Conservation (phyloP, 495 filamentous ascomycete genomes). For the Cercophora newfieldiana region DNA sequence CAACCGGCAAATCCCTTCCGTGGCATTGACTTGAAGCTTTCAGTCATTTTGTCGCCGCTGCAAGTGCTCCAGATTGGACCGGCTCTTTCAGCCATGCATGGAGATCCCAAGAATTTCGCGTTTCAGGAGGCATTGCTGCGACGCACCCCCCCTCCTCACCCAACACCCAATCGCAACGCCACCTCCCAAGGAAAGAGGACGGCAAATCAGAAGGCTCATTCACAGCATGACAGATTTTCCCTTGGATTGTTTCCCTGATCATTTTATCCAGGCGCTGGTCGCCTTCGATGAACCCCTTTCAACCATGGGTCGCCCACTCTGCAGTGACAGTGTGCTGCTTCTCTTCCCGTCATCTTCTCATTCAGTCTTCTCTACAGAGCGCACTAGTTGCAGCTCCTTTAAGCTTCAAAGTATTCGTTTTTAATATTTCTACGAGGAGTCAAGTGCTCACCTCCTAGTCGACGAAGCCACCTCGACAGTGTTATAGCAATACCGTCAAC, state of each 20-base stretch:
- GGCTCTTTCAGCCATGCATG: constrained; percentile 21
- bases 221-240: constrained; percentile 16
- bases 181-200: background rate
- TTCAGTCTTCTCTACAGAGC: constrained; percentile 24
- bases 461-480: background rate
- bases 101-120: constrained; percentile 17
- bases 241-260: constrained; percentile 24
- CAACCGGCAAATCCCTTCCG: background rate
- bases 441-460: background rate
- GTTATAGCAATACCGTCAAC: constrained; percentile 8
- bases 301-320: constrained; percentile 16
- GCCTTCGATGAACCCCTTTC: constrained; percentile 24
- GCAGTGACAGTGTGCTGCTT: constrained; percentile 20
- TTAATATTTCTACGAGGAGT: background rate
- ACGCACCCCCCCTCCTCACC: constrained; percentile 14
- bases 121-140: constrained; percentile 34
- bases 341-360: constrained; percentile 14
- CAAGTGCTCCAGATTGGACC: constrained; percentile 20
- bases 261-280: constrained; percentile 18
- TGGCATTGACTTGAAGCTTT: background rate
- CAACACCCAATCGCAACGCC: background rate
- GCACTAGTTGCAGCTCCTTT: constrained; percentile 26
- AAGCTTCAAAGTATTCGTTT: background rate
- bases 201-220: constrained; percentile 22
- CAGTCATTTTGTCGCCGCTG: background rate